Evolutionary conservation across 2,329 filamentous ascomycete genomes (phyloP).

Genomic region (Talaromyces atroroseus): DNA sequence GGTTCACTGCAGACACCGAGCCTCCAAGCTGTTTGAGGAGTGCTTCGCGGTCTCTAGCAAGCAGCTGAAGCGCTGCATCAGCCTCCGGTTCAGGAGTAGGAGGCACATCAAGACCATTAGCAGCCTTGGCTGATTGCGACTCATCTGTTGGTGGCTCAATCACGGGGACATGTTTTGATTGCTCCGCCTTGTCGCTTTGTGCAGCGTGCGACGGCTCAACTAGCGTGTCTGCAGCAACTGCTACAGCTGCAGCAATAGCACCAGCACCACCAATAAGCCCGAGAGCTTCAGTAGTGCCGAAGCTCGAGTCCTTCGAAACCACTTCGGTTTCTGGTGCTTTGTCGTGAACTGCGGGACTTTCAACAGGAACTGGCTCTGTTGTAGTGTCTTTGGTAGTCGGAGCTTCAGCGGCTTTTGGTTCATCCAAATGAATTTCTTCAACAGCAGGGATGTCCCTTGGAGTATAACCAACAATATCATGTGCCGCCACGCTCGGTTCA

Average conservation of each 20-base stretch:
- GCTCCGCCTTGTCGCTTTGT: slow-evolving; percentile 3
- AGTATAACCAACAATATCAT: neutral
- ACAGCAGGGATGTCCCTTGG: neutral
- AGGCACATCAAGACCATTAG: slow-evolving; percentile 17
- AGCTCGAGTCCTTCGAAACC: slow-evolving; percentile 16
- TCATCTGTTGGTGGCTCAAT: slow-evolving; percentile 19
- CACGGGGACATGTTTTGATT: slow-evolving; percentile 6
- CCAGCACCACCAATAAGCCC: slow-evolving; percentile 8
- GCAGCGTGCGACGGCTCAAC: slow-evolving; percentile 2
- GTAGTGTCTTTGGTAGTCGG: neutral
- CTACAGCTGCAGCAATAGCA: slow-evolving; percentile 11
- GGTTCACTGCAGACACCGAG: slow-evolving; percentile 25
- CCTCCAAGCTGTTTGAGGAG: slow-evolving; percentile 27
- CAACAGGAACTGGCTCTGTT: neutral
- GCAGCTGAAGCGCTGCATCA: slow-evolving; percentile 27
- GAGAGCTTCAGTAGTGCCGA: slow-evolving; percentile 1
- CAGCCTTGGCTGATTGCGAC: slow-evolving; percentile 20
- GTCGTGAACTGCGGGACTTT: neutral
- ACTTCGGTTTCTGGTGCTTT: slow-evolving; percentile 5
- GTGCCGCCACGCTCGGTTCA: neutral
- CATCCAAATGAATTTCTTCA: neutral
- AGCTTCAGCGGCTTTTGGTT: neutral
- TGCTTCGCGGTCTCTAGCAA: slow-evolving; percentile 29
- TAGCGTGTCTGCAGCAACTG: neutral
- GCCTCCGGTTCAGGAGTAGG: slow-evolving; percentile 27